These are phyloP conservation scores for Paramecium caudatum DNA, from an alignment of 73 alveolate genomes.

Conservation along the genomic window DNA sequence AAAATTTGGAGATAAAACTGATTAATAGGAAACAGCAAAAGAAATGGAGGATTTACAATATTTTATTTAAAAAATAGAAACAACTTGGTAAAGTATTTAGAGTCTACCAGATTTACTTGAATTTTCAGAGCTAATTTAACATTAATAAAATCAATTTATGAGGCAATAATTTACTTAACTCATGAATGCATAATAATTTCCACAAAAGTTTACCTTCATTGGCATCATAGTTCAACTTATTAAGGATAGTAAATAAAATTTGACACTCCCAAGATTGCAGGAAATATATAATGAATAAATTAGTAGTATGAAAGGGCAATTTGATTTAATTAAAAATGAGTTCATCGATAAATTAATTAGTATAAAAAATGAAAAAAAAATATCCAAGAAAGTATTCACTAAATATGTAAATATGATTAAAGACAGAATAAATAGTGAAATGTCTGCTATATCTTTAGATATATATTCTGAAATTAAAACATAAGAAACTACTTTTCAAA, in stretches of 20 bases:
- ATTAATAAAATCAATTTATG: neutral
- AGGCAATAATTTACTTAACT: neutral
- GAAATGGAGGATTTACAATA: neutral
- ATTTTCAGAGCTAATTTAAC: neutral
- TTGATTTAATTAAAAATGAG: neutral
- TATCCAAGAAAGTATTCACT: neutral
- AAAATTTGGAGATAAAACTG: neutral
- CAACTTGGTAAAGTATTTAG: neutral
- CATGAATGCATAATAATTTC: neutral
- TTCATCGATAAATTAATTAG: neutral
- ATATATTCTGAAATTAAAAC: neutral
- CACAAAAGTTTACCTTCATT: neutral
- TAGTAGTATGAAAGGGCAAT: neutral
- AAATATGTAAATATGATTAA: neutral
- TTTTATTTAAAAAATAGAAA: neutral
- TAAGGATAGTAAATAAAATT: neutral
- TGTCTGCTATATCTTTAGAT: neutral
- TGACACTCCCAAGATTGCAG: neutral
- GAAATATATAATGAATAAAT: neutral
- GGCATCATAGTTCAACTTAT: neutral
- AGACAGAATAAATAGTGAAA: slow-evolving; percentile 21
- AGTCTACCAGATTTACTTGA: neutral
- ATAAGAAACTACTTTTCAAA: neutral
- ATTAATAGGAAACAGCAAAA: neutral
- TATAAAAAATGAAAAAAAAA: neutral